These are phyloP conservation scores for Isoetes taiwanensis DNA, from an alignment of 75 land plant genomes.

Conservation along the genomic window DNA sequence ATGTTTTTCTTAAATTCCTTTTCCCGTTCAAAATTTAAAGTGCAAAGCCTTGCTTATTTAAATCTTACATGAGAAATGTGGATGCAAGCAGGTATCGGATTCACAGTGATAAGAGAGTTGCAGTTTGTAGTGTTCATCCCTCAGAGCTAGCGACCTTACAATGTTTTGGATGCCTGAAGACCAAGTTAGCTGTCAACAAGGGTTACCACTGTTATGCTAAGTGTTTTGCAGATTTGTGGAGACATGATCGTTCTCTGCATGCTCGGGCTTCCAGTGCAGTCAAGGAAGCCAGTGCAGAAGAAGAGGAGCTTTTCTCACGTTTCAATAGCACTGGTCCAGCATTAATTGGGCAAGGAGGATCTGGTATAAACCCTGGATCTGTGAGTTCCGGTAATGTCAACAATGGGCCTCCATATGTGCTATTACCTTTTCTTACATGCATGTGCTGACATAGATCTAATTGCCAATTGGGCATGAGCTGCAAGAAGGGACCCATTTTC, in stretches of 20 bases:
- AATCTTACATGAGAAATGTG: too few relatives aligned
- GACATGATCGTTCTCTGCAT: constrained; percentile 80
- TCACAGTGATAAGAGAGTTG: constrained; percentile 80
- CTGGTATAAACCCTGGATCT: constrained; percentile 18
- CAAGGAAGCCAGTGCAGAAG: constrained; percentile 81
- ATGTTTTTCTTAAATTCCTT: too few relatives aligned
- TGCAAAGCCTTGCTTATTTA: too few relatives aligned
- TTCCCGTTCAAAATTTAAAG: too few relatives aligned
- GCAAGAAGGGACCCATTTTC: too few relatives aligned
- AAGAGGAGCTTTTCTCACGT: constrained; percentile 66
- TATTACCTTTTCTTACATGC: too few relatives aligned
- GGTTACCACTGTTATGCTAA: constrained; percentile 87
- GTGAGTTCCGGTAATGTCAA: constrained; percentile 14
- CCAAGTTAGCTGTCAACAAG: constrained; percentile 70
- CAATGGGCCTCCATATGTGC: too few relatives aligned
- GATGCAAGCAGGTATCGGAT: constrained; percentile 95
- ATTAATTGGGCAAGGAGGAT: constrained; percentile 14
- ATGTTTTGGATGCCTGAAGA: constrained; percentile 83
- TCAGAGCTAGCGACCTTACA: constrained; percentile 84
- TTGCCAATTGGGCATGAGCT: too few relatives aligned
- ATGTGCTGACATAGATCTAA: too few relatives aligned
- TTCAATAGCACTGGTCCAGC: constrained; percentile 32
- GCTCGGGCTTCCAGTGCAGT: constrained; percentile 58
- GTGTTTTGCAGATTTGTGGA: constrained; percentile 95
- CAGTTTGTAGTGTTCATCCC: constrained; percentile 90